Base-by-base conservation (phyloP, 1,284 basidiomycete genomes). In the Xanthoconium separans region DNA sequence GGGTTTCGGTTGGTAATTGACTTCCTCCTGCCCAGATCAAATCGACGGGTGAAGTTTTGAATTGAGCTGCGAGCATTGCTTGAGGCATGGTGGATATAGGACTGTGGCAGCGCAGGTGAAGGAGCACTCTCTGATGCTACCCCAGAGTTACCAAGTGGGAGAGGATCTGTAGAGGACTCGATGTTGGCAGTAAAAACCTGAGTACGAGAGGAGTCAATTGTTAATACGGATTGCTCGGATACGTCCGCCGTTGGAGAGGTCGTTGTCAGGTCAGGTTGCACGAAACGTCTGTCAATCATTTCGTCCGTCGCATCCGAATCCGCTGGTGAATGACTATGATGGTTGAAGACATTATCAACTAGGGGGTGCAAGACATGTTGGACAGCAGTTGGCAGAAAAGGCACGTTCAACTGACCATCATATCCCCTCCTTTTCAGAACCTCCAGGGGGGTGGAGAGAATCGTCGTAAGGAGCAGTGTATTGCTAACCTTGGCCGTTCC, bases 361-460 rank as follows among this genome's bases (percentile, higher is more conserved):
- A 22, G 12, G 12, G n/a, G 7, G 20, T n/a, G n/a, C n/a, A 27
- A 39, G 18, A 5, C 1, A 36, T 16, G 34, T 36, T 16, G 16
- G 34, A 16, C 34, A 16, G 1, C 15, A 2, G 2, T 20, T 30
- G 11, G 3, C 18, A 4, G 11, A 12, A 16, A 33, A 15, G 10
- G 29, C 3, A 5, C 13, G 16, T 13, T 8, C 30, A 24, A 34
- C 50, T n/a, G 27, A 57, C 53, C 45, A 44, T 34, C 29, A 34
- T 41, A 91, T 6, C 93, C 92, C 53, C 93, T 78, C 50, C 93
- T 78, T 69, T 87, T 89, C 49, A 98, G 76, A 9, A 89, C 84
- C 55, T 84, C 79, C 41, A 97, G 74, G 53, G 94, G 89, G 0
- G 93, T 95, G 1, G 91, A 91, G 6, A 98, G 78, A 41, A 98